These are phyloP conservation scores for Paramyrothecium sp. DNA, from an alignment of 2,329 filamentous ascomycete species.

Conservation along the genomic window DNA sequence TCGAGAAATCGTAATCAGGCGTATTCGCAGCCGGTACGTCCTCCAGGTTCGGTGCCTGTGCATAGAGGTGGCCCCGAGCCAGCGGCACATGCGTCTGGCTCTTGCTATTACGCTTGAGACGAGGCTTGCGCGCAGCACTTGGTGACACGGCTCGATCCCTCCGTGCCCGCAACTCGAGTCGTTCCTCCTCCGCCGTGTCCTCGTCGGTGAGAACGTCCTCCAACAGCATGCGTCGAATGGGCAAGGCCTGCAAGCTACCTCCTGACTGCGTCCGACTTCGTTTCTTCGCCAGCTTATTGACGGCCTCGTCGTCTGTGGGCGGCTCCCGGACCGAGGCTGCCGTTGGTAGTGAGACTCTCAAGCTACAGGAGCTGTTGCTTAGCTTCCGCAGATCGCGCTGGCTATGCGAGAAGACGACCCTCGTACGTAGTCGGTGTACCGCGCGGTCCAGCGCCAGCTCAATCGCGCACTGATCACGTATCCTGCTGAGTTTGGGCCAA, in stretches of 20 bases:
- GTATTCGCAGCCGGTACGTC: constrained; percentile 9
- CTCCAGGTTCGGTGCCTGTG: constrained; percentile 7
- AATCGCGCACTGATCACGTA: constrained; percentile 84
- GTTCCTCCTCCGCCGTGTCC: constrained; percentile 43
- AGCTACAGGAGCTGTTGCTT: constrained; percentile 24
- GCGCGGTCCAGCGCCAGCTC: constrained; percentile 80
- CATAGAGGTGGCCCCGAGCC: constrained; percentile 6
- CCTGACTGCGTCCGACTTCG: constrained; percentile 49
- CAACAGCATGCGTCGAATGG: constrained; percentile 31
- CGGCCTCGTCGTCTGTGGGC: constrained; percentile 16
- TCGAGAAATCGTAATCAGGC: constrained; percentile 34
- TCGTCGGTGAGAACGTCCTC: constrained; percentile 42
- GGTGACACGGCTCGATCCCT: constrained; percentile 21
- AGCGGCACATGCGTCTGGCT: constrained; percentile 33
- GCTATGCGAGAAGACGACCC: constrained; percentile 67
- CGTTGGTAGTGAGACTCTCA: constrained; percentile 18
- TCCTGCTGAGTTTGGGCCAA: constrained; percentile 84
- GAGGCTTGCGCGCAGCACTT: constrained; percentile 33
- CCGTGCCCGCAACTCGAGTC: constrained; percentile 37
- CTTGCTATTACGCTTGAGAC: constrained; percentile 39
- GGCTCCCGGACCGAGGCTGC: constrained; percentile 12
- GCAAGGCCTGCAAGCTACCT: constrained; percentile 42
- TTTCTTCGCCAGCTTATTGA: constrained; percentile 24
- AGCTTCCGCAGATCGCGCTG: constrained; percentile 58
- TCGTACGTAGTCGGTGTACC: constrained; percentile 65